Base-by-base conservation (phyloP, 169 alveolate species). In the Babesia bigemina region DNA sequence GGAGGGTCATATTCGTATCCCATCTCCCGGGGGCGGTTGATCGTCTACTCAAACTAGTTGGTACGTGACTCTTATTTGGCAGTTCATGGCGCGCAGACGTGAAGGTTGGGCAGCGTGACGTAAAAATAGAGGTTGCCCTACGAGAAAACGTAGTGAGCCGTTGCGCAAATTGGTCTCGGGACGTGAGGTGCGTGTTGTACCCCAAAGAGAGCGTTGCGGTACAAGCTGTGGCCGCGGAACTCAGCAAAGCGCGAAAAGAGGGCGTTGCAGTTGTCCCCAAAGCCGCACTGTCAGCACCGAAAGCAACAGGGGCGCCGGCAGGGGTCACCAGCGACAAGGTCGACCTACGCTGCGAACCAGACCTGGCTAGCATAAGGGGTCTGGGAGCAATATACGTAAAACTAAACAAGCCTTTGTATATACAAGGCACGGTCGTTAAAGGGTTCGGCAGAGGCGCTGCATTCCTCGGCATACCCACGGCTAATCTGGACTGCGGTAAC, bases 401-500 rank as follows among this genome's bases (percentile, higher is more conserved):
- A 28, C 53, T 67, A 24, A 71, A n/a, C n/a, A 7, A 24, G 12
- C 71, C 83, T 1, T 24, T 61, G 17, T 9, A 52, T 12, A 8
- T 81, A 24, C n/a, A 57, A 17, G 88, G 88, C 12, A 63, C 42
- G 8, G 79, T 81, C 21, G 47, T 81, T 12, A 59, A 70, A 33
- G 88, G 88, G 11, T 47, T 49, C 16, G 79, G 79, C 26, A 47
- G 88, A 10, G 88, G 88, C 4, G 57, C 72, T 4, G 29, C 78
- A 0, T 63, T 55, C 52, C 47, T 81, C 17, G 88, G 88, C 0
- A 73, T 81, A 13, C 85, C 88, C 39, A 81, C 88, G 2, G 88
- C 88, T 0, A 81, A 81, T 50, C 49, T 81, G 24, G 48, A 48
- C 4, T 81, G 85, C 42, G 56, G 26, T 21, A 12, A 16, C 69